phyloP scores from a whole-genome alignment of 140 eudicot species.

The Senecio squalidus region DNA sequence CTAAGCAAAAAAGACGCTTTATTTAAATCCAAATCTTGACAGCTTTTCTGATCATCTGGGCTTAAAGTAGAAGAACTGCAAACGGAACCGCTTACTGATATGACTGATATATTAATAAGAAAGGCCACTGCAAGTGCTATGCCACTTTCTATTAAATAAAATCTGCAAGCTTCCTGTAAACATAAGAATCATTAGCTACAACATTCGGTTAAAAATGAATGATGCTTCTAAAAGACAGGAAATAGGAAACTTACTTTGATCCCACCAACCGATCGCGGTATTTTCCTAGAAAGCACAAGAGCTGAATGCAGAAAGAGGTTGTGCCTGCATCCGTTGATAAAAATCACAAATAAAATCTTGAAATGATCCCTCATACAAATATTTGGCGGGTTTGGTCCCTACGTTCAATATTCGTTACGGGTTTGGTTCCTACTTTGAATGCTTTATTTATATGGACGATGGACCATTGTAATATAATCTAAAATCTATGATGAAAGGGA shows the following conservation, averaged over 20 bases:
- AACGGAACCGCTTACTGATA: constrained; percentile 90
- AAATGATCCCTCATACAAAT: too few species aligned
- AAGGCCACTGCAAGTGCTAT: constrained; percentile 78
- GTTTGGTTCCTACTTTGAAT: too few species aligned
- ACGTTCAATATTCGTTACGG: too few species aligned
- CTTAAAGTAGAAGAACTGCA: constrained; percentile 63
- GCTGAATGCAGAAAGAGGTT: constrained; percentile 98
- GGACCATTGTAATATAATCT: too few species aligned
- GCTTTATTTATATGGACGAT: too few species aligned
- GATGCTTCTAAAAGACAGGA: not conserved
- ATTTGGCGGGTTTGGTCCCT: too few species aligned
- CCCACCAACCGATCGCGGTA: constrained; percentile 83
- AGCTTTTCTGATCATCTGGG: constrained; percentile 58
- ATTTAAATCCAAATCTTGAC: constrained; percentile 77
- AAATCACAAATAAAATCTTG: not conserved
- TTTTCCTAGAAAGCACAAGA: constrained; percentile 91
- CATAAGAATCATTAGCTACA: not conserved
- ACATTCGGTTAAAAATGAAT: not conserved
- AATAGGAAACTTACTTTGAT: constrained; percentile 53
- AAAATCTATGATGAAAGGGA: not conserved
- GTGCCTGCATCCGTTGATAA: constrained; percentile 54
- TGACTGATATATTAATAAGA: constrained; percentile 80
- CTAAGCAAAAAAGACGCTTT: constrained; percentile 84
- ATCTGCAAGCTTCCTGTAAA: constrained; percentile 93
- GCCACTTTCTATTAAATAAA: constrained; percentile 89